Percentiles rank a stretch among this genome's conserved stretches.
Conservation (phyloP, 805 yeast genomes). For the Kazachstania psychrophila region DNA sequence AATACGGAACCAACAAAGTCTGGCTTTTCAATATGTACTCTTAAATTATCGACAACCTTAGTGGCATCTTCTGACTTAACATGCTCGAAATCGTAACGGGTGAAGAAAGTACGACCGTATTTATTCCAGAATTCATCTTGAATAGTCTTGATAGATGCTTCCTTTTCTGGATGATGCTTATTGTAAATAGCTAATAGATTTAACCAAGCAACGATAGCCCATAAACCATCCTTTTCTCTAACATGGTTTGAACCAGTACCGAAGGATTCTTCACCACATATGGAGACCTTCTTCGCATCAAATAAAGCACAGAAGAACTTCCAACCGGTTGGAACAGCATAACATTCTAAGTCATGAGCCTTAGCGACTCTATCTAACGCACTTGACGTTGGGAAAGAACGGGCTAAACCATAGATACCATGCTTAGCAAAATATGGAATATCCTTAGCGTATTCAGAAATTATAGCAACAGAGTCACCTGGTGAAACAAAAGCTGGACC, state of each 20-base stretch:
- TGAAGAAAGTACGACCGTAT: constrained; percentile 93
- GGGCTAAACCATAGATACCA: constrained; percentile 87
- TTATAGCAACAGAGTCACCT: constrained; percentile 96
- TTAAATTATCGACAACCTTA: constrained; percentile 50
- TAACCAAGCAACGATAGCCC: constrained; percentile 98
- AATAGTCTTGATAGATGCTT: constrained; percentile 65
- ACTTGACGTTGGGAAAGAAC: constrained; percentile 95
- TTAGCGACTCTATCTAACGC: constrained; percentile 90
- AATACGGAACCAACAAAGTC: constrained; percentile 44
- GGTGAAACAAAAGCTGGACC: constrained; percentile 90
- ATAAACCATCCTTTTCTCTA: constrained; percentile 94
- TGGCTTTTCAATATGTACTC: constrained; percentile 31
- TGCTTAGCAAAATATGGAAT: constrained; percentile 84
- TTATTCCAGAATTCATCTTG: constrained; percentile 83
- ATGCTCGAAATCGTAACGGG: constrained; percentile 93
- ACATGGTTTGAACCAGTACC: constrained; percentile 98
- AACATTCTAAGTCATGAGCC: constrained; percentile 59
- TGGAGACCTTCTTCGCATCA: constrained; percentile 85
- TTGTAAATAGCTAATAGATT: constrained; percentile 84
- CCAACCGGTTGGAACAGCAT: constrained; percentile 99
- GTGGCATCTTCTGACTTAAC: constrained; percentile 68
- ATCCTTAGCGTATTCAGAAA: constrained; percentile 79
- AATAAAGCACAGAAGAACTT: constrained; percentile 94
- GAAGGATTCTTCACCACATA: constrained; percentile 97
- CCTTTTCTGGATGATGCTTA: constrained; percentile 44